Evolutionary conservation across 441 rosid genomes (phyloP), one percentile per base, ranked within the genome.

Genomic region (Lepidium campestre): DNA sequence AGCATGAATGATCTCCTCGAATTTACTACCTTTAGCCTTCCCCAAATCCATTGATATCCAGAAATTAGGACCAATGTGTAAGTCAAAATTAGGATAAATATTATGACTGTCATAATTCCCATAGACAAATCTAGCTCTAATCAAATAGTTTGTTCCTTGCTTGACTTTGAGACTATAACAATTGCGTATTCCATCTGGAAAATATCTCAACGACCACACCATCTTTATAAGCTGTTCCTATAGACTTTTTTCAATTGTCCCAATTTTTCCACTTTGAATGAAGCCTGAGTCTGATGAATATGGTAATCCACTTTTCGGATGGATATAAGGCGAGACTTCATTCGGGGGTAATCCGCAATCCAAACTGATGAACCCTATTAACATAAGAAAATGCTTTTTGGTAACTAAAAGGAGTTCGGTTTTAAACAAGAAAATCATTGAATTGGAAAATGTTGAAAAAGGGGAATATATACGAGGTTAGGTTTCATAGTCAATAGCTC

Each of bases 311-410:
- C 55, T 76, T 9, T 2, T 13, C 4, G 14, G 1, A 0, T 78
- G 77, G 0, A 2, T 14, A 15, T 75, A 76, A 34, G 32, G 48
- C 0, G 49, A 67, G 6, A 9, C 2, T 10, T 63, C 60, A 6
- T 59, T 41, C 2, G 62, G 29, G 10, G 58, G 1, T 29, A 62
- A 23, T 5, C 82, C 86, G 20, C 81, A 78, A 53, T 80, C 84
- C 39, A 82, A 42, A 66, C 84, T 82, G 7, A 82, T 71, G 76
- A 80, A 80, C 12, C 72, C 79, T 79, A 75, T n/a, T 31, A 58
- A 6, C 15, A n/a, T 12, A 49, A 22, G 7, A 3, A 2, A 36
- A n/a, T 37, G 13, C 10, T 27, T 25, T n/a, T 11, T 57, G 3
- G 0, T 25, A 46, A 50, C 7, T 27, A 6, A 27, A 27, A 27